phyloP scores from a whole-genome alignment of 1,284 basidiomycete species.

The Naganishia liquefaciens region DNA sequence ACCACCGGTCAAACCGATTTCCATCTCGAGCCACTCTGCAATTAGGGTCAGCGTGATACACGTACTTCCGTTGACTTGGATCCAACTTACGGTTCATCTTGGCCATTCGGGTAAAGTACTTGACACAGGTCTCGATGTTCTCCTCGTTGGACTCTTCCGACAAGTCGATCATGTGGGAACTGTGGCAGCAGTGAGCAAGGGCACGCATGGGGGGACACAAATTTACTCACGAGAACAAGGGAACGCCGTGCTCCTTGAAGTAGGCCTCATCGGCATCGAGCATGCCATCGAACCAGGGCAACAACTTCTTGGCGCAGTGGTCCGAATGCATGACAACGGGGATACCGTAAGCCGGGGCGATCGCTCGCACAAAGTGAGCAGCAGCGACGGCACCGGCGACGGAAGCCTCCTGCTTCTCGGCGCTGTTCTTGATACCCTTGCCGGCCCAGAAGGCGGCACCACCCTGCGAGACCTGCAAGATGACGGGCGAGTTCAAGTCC shows the following conservation, averaged over 20 bases:
- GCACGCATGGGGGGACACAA: neutral
- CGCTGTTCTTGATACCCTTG: conserved; percentile 89
- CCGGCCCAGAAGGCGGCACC: conserved; percentile 96
- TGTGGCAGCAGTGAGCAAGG: conserved; percentile 35
- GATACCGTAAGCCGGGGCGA: conserved; percentile 86
- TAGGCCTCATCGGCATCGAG: conserved; percentile 93
- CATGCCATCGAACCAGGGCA: conserved; percentile 99
- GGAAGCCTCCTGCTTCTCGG: conserved; percentile 85
- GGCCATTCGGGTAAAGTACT: conserved; percentile 97
- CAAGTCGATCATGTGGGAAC: conserved; percentile 98
- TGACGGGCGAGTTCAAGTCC: conserved; percentile 94
- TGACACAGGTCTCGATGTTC: conserved; percentile 90
- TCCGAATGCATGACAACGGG: conserved; percentile 98
- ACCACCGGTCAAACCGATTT: conserved; percentile 99
- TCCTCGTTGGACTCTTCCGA: conserved; percentile 97
- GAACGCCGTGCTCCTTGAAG: conserved; percentile 83
- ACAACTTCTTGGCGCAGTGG: conserved; percentile 97
- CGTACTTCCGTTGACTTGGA: too few species aligned
- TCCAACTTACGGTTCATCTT: conserved; percentile 66
- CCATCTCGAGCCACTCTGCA: conserved; percentile 96
- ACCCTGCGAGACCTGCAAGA: conserved; percentile 96
- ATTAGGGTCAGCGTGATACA: neutral
- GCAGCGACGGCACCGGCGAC: conserved; percentile 88
- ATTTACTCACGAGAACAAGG: conserved; percentile 75
- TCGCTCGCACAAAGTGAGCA: conserved; percentile 85